Percentiles rank a stretch among this genome's conserved stretches.
Evolutionary conservation across 2,329 filamentous ascomycete genomes (phyloP).

Genomic region (Rhytidhysteron rufulum): DNA sequence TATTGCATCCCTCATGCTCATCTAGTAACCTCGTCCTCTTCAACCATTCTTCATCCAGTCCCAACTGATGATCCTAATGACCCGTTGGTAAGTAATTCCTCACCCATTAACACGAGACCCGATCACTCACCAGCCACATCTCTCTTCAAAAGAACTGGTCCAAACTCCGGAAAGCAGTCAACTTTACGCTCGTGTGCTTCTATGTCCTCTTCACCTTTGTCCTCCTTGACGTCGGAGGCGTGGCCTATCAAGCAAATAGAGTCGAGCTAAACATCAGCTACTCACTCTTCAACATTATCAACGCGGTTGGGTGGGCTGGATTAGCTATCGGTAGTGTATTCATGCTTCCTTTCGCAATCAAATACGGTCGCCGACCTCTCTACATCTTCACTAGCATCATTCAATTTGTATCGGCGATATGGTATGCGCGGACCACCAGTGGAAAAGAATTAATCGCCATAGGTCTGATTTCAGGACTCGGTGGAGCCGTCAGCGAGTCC

Average conservation of each 20-base stretch:
- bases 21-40: no score
- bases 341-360: slow-evolving; percentile 45
- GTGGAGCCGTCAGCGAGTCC: slow-evolving; percentile 42
- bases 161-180: slow-evolving; percentile 37
- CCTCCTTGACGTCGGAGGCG: slow-evolving; percentile 36
- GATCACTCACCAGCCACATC: slow-evolving; percentile 6
- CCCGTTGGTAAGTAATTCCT: slow-evolving; percentile 27
- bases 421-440: slow-evolving; percentile 43
- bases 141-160: slow-evolving; percentile 40
- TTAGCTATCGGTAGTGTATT: slow-evolving; percentile 42
- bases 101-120: neutral
- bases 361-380: slow-evolving; percentile 45
- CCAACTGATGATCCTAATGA: slow-evolving; percentile 34
- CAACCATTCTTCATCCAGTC: no score
- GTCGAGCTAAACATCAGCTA: slow-evolving; percentile 42
- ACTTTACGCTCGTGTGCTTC: slow-evolving; percentile 40
- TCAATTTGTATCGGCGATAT: slow-evolving; percentile 37
- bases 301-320: slow-evolving; percentile 42
- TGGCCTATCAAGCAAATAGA: slow-evolving; percentile 43
- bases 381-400: slow-evolving; percentile 42
- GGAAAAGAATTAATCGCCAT: slow-evolving; percentile 42
- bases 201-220: slow-evolving; percentile 44
- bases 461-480: slow-evolving; percentile 43
- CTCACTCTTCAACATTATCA: slow-evolving; percentile 42
- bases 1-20: no score